phyloP scores from a whole-genome alignment of 208 protist genomes.

The Trypanosoma scelopori region DNA sequence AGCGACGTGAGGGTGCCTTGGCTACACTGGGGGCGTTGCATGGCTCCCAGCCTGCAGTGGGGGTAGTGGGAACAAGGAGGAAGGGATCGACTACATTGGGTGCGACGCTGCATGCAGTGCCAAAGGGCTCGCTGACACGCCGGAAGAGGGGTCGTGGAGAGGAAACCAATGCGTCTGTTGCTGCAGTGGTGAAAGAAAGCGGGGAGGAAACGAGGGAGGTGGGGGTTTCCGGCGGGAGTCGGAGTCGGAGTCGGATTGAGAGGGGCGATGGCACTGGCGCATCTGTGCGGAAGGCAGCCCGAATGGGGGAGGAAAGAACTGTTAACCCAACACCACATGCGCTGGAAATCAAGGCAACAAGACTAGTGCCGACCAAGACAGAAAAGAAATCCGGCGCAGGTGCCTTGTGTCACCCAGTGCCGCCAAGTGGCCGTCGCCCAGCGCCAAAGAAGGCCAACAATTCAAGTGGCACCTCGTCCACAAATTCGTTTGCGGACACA shows the following conservation, averaged over 20 bases:
- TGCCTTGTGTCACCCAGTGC: not conserved
- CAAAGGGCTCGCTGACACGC: constrained; percentile 29
- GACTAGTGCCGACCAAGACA: too few relatives aligned
- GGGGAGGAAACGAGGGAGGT: not conserved
- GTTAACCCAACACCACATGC: not conserved
- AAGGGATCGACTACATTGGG: not conserved
- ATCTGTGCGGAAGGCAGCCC: not conserved
- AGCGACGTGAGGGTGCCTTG: not conserved
- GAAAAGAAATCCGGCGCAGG: not conserved
- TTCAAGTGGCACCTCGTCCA: not conserved
- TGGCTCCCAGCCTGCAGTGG: not conserved
- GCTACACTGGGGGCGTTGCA: not conserved
- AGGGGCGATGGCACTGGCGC: not conserved
- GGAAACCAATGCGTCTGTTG: not conserved
- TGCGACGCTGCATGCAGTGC: constrained; percentile 1
- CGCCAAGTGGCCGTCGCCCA: constrained; percentile 6
- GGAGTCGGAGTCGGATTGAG: too few relatives aligned
- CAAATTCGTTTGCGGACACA: constrained; percentile 20
- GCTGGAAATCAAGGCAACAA: too few relatives aligned
- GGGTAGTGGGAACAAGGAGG: not conserved
- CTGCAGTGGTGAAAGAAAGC: not conserved
- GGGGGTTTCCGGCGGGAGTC: not conserved
- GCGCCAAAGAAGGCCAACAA: not conserved
- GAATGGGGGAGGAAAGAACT: not conserved
- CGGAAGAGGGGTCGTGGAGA: constrained; percentile 18